Percentiles rank a stretch among this genome's conserved stretches.
phyloP scores from a whole-genome alignment of 441 rosid genomes.

The Cnidoscolus chayamansa region DNA sequence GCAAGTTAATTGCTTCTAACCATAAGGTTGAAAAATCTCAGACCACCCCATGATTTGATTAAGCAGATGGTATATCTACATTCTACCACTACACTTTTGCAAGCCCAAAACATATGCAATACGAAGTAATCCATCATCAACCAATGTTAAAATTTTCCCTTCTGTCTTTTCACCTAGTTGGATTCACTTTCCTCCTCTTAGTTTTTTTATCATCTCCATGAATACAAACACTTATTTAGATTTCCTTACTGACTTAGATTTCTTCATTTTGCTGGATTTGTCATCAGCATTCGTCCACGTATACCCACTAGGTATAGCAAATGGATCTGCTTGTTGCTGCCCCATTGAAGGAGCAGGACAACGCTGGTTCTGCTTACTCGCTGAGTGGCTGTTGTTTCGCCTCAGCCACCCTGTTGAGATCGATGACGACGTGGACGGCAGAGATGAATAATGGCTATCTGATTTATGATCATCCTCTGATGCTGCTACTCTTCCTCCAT shows the following conservation, averaged over 20 bases:
- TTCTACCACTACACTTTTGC: neutral
- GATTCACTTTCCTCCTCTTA: neutral
- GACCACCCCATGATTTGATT: neutral
- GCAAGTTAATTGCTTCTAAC: neutral
- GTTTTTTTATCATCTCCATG: neutral
- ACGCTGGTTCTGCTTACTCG: conserved; percentile 40
- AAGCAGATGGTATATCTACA: conserved; percentile 4
- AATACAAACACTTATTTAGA: conserved; percentile 35
- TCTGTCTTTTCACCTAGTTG: neutral
- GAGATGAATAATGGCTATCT: conserved; percentile 33
- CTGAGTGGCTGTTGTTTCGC: conserved; percentile 41
- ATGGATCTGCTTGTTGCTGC: conserved; percentile 47
- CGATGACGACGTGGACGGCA: conserved; percentile 29
- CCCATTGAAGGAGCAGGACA: conserved; percentile 7
- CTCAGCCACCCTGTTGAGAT: conserved; percentile 49
- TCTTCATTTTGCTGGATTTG: conserved; percentile 49
- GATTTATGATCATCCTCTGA: conserved; percentile 44
- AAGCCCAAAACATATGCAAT: neutral
- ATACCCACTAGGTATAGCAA: conserved; percentile 71
- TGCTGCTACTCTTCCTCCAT: conserved; percentile 31
- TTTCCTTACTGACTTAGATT: conserved; percentile 52
- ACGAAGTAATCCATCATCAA: conserved; percentile 4
- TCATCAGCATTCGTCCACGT: conserved; percentile 54
- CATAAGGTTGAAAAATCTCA: neutral
- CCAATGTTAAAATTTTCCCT: conserved; percentile 1